Conservation (phyloP, 2,329 filamentous ascomycete species). For the Aspergillus thermomutatus region DNA sequence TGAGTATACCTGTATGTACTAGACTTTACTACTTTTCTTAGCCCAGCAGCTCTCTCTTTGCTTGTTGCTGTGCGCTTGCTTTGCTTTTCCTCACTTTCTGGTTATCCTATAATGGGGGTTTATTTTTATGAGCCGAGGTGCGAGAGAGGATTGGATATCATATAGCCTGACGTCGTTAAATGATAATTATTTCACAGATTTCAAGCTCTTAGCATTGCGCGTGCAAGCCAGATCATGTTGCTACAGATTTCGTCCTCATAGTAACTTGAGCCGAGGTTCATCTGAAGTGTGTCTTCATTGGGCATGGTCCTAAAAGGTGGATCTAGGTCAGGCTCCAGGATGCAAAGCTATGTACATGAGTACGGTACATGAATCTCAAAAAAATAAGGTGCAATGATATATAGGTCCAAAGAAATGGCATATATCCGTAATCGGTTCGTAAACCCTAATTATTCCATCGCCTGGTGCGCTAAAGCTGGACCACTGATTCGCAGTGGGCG, state of each 20-base stretch:
- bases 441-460: slow-evolving; percentile 11
- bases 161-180: background rate
- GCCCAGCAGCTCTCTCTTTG: background rate
- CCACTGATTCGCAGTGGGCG: background rate
- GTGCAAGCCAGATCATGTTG: background rate
- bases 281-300: background rate
- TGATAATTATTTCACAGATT: background rate
- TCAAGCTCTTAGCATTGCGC: background rate
- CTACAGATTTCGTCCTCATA: no score
- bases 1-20: background rate
- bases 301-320: background rate
- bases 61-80: background rate
- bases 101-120: no score
- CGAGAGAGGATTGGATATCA: background rate
- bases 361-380: slow-evolving; percentile 8
- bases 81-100: no score
- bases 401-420: slow-evolving; percentile 5
- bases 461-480: slow-evolving; percentile 7
- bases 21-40: background rate
- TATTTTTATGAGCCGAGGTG: background rate
- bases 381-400: slow-evolving; percentile 3
- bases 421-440: slow-evolving; percentile 18
- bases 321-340: slow-evolving; percentile 1
- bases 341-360: slow-evolving; percentile 12
- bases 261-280: background rate